These are phyloP conservation scores for Cutaneotrichosporon daszewskae DNA, from an alignment of 1,284 basidiomycete genomes.

Conservation along the genomic window DNA sequence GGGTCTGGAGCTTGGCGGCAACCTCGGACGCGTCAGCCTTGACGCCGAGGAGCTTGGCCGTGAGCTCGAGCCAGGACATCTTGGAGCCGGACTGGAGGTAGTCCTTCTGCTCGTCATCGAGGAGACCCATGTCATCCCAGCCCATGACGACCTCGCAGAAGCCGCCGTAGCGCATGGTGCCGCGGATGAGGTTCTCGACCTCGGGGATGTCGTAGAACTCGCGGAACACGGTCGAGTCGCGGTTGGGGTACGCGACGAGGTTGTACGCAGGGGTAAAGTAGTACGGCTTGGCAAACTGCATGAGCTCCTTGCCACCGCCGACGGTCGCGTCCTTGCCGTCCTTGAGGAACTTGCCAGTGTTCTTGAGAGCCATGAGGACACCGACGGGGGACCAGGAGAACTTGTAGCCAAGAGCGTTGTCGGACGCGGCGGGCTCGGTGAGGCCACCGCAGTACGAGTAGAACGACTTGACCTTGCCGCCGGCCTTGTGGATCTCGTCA, in stretches of 20 bases:
- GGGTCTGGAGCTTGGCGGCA: slow-evolving; percentile 62
- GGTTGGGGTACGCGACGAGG: slow-evolving; percentile 96
- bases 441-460: slow-evolving; percentile 95
- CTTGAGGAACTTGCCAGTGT: slow-evolving; percentile 77
- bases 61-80: slow-evolving; percentile 76
- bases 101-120: slow-evolving; percentile 68
- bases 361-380: slow-evolving; percentile 89
- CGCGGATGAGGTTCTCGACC: slow-evolving; percentile 84
- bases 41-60: slow-evolving; percentile 70
- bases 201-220: slow-evolving; percentile 86
- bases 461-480: slow-evolving; percentile 95
- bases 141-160: slow-evolving; percentile 96
- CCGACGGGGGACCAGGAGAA: slow-evolving; percentile 99
- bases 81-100: slow-evolving; percentile 60
- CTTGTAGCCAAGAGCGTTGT: slow-evolving; percentile 98
- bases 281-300: slow-evolving; percentile 84
- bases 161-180: slow-evolving; percentile 92
- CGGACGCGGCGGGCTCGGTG: slow-evolving; percentile 73
- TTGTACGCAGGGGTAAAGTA: slow-evolving; percentile 93
- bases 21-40: slow-evolving; percentile 68
- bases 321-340: slow-evolving; percentile 63
- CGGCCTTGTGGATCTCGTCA: slow-evolving; percentile 84
- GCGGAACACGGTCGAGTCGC: slow-evolving; percentile 85
- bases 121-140: slow-evolving; percentile 82
- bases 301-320: slow-evolving; percentile 61